phyloP scores from a whole-genome alignment of 768 basidiomycete genomes.

The Boletus sp. region DNA sequence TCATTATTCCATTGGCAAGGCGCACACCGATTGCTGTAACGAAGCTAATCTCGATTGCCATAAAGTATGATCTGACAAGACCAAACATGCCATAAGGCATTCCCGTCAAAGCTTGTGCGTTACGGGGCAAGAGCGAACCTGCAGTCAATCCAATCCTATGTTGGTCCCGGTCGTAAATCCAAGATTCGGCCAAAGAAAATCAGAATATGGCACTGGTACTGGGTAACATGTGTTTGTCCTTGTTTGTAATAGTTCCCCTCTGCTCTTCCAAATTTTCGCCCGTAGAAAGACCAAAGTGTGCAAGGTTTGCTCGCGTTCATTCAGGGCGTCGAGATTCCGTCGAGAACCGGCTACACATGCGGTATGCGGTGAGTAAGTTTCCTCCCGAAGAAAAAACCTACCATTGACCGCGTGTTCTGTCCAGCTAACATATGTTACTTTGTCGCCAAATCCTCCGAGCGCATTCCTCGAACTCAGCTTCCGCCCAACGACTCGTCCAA shows the following conservation, averaged over 20 bases:
- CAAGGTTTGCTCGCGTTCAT: conserved; percentile 25
- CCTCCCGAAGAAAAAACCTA: not conserved
- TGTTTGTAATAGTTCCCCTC: conserved; percentile 20
- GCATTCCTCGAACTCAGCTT: conserved; percentile 36
- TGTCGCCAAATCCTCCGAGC: conserved; percentile 59
- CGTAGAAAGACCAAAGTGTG: not conserved
- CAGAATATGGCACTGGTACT: too few species aligned
- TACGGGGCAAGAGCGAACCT: too few species aligned
- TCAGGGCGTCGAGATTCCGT: conserved; percentile 29
- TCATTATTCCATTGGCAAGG: too few species aligned
- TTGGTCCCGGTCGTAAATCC: too few species aligned
- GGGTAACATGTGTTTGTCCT: conserved; percentile 16
- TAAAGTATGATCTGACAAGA: too few species aligned
- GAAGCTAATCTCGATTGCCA: too few species aligned
- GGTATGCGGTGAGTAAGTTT: conserved; percentile 55
- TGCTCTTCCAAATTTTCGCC: conserved; percentile 28
- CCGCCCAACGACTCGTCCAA: conserved; percentile 22
- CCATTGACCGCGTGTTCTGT: conserved; percentile 3
- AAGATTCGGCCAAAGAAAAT: too few species aligned
- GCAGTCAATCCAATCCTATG: too few species aligned
- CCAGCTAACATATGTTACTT: conserved; percentile 78
- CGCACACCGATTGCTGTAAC: too few species aligned
- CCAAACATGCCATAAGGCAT: too few species aligned
- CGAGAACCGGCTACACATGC: conserved; percentile 34
- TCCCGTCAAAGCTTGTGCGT: too few species aligned